Evolutionary conservation across 2,329 filamentous ascomycete genomes (phyloP).

Genomic region (Pseudocercospora fijiensis): DNA sequence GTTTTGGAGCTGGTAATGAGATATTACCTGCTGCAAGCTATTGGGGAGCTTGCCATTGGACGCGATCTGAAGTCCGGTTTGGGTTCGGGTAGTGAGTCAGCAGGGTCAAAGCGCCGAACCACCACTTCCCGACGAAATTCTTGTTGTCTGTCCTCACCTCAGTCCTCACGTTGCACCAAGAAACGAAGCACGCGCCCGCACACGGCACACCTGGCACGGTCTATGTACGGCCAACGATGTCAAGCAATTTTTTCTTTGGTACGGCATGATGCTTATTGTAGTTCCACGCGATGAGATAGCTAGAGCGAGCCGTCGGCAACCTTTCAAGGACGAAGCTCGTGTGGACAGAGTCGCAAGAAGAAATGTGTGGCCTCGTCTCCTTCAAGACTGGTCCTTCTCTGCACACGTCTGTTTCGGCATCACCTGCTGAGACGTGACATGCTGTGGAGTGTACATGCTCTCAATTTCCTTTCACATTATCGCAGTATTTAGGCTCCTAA

Average conservation of each 20-base stretch:
- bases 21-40: background rate
- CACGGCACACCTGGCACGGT: too few relatives aligned
- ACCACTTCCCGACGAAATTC: background rate
- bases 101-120: background rate
- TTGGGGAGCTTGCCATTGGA: background rate
- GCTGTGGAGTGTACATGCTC: conserved; percentile 24
- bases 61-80: background rate
- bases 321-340: conserved; percentile 26
- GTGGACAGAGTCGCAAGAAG: conserved; percentile 37
- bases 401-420: conserved; percentile 25
- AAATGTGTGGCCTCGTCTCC: conserved; percentile 23
- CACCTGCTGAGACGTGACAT: conserved; percentile 23
- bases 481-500: background rate
- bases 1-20: background rate
- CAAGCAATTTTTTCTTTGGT: background rate
- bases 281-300: conserved; percentile 30
- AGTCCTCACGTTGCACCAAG: background rate
- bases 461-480: background rate
- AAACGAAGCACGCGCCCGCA: background rate
- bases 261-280: background rate
- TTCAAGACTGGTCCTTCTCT: conserved; percentile 22
- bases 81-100: background rate
- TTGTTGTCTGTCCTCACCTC: background rate
- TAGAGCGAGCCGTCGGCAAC: conserved; percentile 33
- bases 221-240: background rate